Evolutionary conservation across 2,329 filamentous ascomycete species (phyloP), one percentile per base, ranked within the genome.

Genomic region (Seiridium cupressi): DNA sequence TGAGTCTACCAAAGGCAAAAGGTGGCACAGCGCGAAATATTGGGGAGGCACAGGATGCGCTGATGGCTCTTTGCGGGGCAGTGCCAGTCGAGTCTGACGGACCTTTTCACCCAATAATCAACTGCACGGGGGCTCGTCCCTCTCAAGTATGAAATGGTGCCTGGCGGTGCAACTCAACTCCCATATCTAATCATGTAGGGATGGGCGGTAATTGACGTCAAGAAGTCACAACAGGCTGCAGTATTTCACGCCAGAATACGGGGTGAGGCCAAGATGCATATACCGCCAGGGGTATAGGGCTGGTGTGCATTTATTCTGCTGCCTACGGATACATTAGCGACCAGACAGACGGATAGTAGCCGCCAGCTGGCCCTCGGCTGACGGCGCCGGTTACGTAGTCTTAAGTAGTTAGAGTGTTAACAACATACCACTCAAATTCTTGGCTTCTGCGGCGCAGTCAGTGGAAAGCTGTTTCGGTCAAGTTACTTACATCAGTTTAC

Each of bases 231-330:
- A 42, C 38, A 42, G 38, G 38, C 38, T 42, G 38, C 38, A 42
- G 38, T 13, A 42, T 42, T 42, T 13, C 38, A 7, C 7, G 38
- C 7, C 38, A 42, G 7, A 8, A 13, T 7, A 42, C 38, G 7
- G 7, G 38, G 38, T 42, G 7, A 42, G 38, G 7, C 13, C 38
- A 13, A 42, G 38, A 7, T 42, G 51, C 51, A 32, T 55, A 26
- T 44, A 31, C 32, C 13, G 26, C 9, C 34, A 49, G 48, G 49
- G 35, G 48, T 57, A 47, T 32, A 31, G 32, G 38, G 44, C 48
- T 42, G 40, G 57, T 58, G 47, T 35, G 18, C 49, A 26, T 62
- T 69, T 68, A 69, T 68, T 68, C 67, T 69, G 66, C 63, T 69
- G 67, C 67, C 67, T 68, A 63, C 38, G 18, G 18, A 26, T 26